Base-by-base conservation (phyloP, 495 filamentous ascomycete species). In the Aspergillus egyptiacus region DNA sequence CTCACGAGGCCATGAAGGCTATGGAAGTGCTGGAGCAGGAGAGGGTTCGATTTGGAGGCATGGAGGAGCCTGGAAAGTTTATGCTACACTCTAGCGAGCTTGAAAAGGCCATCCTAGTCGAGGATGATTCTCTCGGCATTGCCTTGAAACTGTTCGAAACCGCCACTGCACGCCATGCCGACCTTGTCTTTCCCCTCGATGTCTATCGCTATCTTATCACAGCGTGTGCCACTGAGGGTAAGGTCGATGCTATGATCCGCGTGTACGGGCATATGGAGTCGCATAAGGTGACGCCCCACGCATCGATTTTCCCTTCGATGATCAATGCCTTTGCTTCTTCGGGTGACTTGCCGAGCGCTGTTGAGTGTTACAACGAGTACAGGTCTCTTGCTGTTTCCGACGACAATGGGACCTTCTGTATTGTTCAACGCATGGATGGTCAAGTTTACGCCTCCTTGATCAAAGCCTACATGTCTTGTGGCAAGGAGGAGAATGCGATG, bases 301-400 rank as follows among this genome's bases (percentile, higher is more conserved):
- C 87, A 15, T 80, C 84, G 32, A 89, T 90, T 27, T 96, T 95
- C 67, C 81, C 88, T 2, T 76, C 82, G 11, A 95, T 98, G 87
- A 97, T 98, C 59, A 80, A 86, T 31, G 89, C 89, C 0, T 97
- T 96, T 60, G 89, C 86, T 35, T 77, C 77, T 23, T 76, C 75
- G 5, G 83, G 89, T 13, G 89, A 98, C 58, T 73, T 97, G 30
- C 72, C 75, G 58, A 91, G 86, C 53, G 94, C 89, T n/a, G 84
- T 95, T 9, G 93, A 97, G 58, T 89, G 87, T 69, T 96, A 95
- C 69, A 87, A 94, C 55, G 89, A 91, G 65, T 98, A 97, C 74
- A 89, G 86, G 59, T 73, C 76, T 9, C 75, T 95, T 13, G 91
- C 88, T 22, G 78, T 93, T 51, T 83, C 82, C 22, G 77, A 93